A percentile compares a stretch with the other conserved stretches of the same genome.
Evolutionary conservation across 306 rosid genomes (phyloP).

Genomic region (Rubus parviflorus): DNA sequence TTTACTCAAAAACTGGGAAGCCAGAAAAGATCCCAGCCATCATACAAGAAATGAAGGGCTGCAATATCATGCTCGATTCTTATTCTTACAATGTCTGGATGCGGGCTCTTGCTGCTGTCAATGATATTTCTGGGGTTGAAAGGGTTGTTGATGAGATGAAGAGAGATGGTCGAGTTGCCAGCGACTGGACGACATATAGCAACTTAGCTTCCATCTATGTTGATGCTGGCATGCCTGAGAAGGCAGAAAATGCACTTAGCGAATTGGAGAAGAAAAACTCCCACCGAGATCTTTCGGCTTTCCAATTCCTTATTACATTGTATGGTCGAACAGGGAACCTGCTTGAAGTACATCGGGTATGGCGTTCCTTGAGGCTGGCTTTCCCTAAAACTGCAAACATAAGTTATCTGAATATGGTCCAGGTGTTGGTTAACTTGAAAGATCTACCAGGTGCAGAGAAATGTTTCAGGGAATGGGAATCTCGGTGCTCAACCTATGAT

Average conservation of each 20-base stretch:
- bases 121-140: constrained; percentile 75
- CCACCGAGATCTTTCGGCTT: constrained; percentile 57
- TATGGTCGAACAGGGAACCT: constrained; percentile 67
- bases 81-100: constrained; percentile 82
- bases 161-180: constrained; percentile 70
- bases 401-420: constrained; percentile 88
- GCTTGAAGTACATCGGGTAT: constrained; percentile 67
- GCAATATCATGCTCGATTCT: constrained; percentile 53
- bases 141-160: constrained; percentile 88
- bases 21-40: constrained; percentile 64
- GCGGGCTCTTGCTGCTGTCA: constrained; percentile 76
- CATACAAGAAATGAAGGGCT: constrained; percentile 75
- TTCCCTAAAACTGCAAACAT: constrained; percentile 74
- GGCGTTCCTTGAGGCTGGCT: constrained; percentile 92
- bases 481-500: constrained; percentile 60
- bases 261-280: constrained; percentile 83
- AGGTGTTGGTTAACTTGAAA: constrained; percentile 63
- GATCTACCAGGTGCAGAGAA: constrained; percentile 94
- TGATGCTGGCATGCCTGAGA: constrained; percentile 60
- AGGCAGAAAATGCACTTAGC: constrained; percentile 75
- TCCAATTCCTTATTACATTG: constrained; percentile 76
- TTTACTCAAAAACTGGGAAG: constrained; percentile 56
- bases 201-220: constrained; percentile 80
- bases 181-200: constrained; percentile 88
- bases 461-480: constrained; percentile 79